A percentile compares a stretch with the other conserved stretches of the same genome.
These are phyloP conservation scores for Lentinula guzmanii DNA, from an alignment of 768 basidiomycete species.

Conservation along the genomic window DNA sequence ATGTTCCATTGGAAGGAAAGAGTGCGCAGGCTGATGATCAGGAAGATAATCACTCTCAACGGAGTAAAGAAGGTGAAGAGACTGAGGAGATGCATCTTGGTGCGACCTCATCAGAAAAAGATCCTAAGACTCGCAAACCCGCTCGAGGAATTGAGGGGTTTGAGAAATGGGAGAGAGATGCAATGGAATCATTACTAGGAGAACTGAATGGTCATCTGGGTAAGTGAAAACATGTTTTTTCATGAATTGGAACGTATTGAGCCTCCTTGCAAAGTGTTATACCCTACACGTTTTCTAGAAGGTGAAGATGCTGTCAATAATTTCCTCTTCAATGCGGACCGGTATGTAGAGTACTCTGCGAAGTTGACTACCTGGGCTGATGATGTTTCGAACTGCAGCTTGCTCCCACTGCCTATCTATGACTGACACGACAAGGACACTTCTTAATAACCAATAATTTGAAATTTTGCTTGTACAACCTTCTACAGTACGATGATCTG, in stretches of 20 bases:
- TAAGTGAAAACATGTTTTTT: constrained; percentile 26
- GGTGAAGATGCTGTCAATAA: constrained; percentile 91
- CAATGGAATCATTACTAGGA: constrained; percentile 80
- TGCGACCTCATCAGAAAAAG: constrained; percentile 23
- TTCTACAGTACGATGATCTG: background rate
- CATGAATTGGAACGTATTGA: background rate
- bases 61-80: constrained; percentile 13
- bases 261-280: constrained; percentile 51
- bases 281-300: constrained; percentile 84
- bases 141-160: constrained; percentile 61
- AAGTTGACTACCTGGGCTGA: no score
- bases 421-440: constrained; percentile 24
- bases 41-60: background rate
- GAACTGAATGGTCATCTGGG: constrained; percentile 85
- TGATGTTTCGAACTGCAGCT: constrained; percentile 24
- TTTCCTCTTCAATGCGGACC: constrained; percentile 88
- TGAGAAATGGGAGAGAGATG: constrained; percentile 76
- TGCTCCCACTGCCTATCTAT: constrained; percentile 75
- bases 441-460: background rate
- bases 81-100: constrained; percentile 14
- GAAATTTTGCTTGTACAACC: background rate
- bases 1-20: constrained; percentile 13
- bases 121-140: constrained; percentile 31
- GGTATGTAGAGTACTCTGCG: constrained; percentile 30
- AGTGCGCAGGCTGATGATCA: constrained; percentile 10